Percentiles rank a stretch among this genome's conserved stretches.
Evolutionary conservation across 2,329 filamentous ascomycete genomes (phyloP).

Genomic region (Stagonosporopsis cucurbitacearum): DNA sequence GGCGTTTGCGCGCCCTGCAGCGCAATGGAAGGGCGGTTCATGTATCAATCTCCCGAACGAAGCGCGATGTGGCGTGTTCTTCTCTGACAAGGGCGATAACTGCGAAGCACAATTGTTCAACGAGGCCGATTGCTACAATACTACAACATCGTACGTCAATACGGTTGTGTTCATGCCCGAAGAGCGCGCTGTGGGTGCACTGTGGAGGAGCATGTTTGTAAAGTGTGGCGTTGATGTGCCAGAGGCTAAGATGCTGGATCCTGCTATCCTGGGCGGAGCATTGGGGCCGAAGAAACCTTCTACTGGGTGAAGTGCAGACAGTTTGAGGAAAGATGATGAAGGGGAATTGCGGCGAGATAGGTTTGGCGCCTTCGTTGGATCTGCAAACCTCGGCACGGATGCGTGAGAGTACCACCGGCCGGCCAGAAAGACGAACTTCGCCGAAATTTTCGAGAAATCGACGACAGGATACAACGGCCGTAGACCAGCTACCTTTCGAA

Average conservation of each 20-base stretch:
- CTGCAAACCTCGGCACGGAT: not conserved
- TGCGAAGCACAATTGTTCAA: conserved; percentile 47
- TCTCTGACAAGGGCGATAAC: conserved; percentile 42
- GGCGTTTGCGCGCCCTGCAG: conserved; percentile 32
- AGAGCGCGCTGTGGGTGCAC: conserved; percentile 39
- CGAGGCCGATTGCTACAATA: conserved; percentile 38
- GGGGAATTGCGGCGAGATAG: not conserved
- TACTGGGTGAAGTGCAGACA: not conserved
- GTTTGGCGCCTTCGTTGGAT: not conserved
- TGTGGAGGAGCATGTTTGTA: conserved; percentile 47
- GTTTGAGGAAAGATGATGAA: not conserved
- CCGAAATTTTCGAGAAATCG: too few relatives aligned
- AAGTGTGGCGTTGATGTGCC: conserved; percentile 42
- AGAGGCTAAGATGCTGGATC: conserved; percentile 39
- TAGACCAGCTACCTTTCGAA: too few relatives aligned
- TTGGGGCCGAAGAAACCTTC: conserved; percentile 28
- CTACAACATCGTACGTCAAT: conserved; percentile 38
- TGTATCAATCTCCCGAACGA: conserved; percentile 42
- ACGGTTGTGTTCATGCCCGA: conserved; percentile 48
- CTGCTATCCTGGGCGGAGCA: conserved; percentile 35
- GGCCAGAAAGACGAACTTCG: too few relatives aligned
- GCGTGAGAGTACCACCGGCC: not conserved
- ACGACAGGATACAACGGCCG: too few relatives aligned
- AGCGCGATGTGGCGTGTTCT: conserved; percentile 45
- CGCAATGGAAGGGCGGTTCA: conserved; percentile 38